Conservation (phyloP, 805 yeast genomes). For the Metschnikowia aberdeeniae region DNA sequence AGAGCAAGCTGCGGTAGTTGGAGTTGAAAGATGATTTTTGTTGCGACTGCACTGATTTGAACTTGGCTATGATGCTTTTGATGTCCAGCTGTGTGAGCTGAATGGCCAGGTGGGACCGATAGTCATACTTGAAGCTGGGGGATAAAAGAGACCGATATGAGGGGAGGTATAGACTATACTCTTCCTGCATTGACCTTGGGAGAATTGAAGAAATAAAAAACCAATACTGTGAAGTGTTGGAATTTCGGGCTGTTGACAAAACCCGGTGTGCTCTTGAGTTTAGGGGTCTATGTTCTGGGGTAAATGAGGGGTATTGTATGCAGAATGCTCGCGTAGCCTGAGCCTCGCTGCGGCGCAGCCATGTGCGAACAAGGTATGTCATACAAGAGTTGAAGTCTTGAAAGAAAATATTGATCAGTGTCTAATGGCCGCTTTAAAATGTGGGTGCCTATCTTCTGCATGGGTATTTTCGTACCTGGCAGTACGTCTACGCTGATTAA, state of each 20-base stretch:
- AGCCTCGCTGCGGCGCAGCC: not conserved
- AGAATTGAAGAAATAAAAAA: not conserved
- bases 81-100: slow-evolving; percentile 36
- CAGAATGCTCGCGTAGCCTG: not conserved
- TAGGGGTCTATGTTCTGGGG: slow-evolving; percentile 3
- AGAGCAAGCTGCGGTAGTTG: slow-evolving; percentile 46
- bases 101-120: slow-evolving; percentile 41
- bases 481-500: too few relatives aligned
- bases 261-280: not conserved
- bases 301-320: not conserved
- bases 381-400: too few relatives aligned
- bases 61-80: slow-evolving; percentile 18
- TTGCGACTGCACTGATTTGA: slow-evolving; percentile 14
- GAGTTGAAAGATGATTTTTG: slow-evolving; percentile 29
- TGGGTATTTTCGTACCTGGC: too few relatives aligned
- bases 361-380: too few relatives aligned
- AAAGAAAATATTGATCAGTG: too few relatives aligned
- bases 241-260: too few relatives aligned
- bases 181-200: slow-evolving; percentile 2
- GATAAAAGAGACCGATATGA: slow-evolving; percentile 51
- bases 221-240: too few relatives aligned
- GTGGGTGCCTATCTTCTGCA: too few relatives aligned
- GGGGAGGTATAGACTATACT: slow-evolving; percentile 33
- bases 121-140: slow-evolving; percentile 49
- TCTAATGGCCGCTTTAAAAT: too few relatives aligned